These are phyloP conservation scores for Cantharellus cinnabarinus DNA, from an alignment of 768 basidiomycete species.

Conservation along the genomic window DNA sequence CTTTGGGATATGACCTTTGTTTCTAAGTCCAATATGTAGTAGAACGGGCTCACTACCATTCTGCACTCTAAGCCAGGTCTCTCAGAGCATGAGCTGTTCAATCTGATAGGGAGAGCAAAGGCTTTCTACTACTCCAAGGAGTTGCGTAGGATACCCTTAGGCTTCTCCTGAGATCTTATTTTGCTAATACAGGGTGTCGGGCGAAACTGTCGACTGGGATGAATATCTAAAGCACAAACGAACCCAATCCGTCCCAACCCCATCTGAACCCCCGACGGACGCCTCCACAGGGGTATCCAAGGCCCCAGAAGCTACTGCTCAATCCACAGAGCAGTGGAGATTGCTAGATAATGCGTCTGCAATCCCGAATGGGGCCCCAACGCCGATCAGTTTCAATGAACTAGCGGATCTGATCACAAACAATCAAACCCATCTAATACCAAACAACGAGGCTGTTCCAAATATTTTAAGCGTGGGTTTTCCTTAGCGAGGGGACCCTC, in stretches of 20 bases:
- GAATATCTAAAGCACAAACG: no score
- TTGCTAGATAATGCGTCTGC: not conserved
- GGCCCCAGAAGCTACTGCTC: no score
- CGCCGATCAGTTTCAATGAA: slow-evolving; percentile 36
- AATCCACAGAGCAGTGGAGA: no score
- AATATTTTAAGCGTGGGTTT: slow-evolving; percentile 39
- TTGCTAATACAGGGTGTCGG: no score
- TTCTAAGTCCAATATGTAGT: no score
- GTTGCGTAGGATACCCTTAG: not conserved
- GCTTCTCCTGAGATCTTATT: not conserved
- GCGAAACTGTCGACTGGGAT: no score
- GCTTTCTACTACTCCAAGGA: slow-evolving; percentile 1
- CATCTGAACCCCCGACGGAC: no score
- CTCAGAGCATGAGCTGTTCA: not conserved
- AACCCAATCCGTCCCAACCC: no score
- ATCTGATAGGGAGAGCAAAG: not conserved
- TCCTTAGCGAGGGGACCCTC: not conserved
- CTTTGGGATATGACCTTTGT: no score
- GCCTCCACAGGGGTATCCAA: no score
- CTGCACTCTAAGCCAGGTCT: not conserved
- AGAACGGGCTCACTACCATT: not conserved
- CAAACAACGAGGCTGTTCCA: slow-evolving; percentile 56
- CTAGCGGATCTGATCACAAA: slow-evolving; percentile 50
- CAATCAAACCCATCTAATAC: slow-evolving; percentile 51
- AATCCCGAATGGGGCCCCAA: not conserved